These are phyloP conservation scores for Kazachstania bromeliacearum DNA, from an alignment of 805 yeast species.

Conservation along the genomic window DNA sequence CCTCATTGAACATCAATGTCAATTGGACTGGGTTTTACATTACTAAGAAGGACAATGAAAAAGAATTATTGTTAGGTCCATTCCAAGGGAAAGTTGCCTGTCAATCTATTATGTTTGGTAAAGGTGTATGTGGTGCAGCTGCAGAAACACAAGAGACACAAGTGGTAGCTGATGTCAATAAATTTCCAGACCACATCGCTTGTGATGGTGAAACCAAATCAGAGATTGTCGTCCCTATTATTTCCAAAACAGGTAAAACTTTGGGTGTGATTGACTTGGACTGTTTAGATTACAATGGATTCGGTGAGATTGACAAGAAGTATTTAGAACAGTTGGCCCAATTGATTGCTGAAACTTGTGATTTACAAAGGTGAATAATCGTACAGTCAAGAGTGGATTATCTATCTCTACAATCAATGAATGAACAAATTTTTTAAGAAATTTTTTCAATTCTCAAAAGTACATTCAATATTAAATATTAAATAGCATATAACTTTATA, in stretches of 20 bases:
- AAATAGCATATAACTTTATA: too few species aligned
- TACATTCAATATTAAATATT: too few species aligned
- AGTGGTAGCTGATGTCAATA: constrained; percentile 65
- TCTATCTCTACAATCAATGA: too few species aligned
- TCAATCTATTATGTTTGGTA: constrained; percentile 66
- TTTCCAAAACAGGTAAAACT: constrained; percentile 34
- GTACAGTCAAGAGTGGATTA: too few species aligned
- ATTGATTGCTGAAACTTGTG: constrained; percentile 44
- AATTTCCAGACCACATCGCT: constrained; percentile 89
- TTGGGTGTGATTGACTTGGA: constrained; percentile 85
- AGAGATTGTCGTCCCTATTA: constrained; percentile 85
- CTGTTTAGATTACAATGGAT: constrained; percentile 55
- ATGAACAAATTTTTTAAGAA: too few species aligned
- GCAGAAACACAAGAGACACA: constrained; percentile 54
- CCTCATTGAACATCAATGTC: constrained; percentile 44
- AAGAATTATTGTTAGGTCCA: constrained; percentile 70
- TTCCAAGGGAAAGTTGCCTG: constrained; percentile 97
- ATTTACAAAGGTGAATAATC: constrained; percentile 8
- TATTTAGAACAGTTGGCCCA: constrained; percentile 52
- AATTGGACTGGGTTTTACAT: constrained; percentile 96
- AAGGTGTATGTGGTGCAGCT: constrained; percentile 89
- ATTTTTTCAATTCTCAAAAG: too few species aligned
- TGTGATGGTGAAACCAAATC: constrained; percentile 93
- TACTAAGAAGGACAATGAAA: constrained; percentile 14
- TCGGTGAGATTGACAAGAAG: constrained; percentile 51